Evolutionary conservation across 164 flowering plant species (phyloP), one percentile per base, ranked within the genome.

Genomic region (Piper betle): DNA sequence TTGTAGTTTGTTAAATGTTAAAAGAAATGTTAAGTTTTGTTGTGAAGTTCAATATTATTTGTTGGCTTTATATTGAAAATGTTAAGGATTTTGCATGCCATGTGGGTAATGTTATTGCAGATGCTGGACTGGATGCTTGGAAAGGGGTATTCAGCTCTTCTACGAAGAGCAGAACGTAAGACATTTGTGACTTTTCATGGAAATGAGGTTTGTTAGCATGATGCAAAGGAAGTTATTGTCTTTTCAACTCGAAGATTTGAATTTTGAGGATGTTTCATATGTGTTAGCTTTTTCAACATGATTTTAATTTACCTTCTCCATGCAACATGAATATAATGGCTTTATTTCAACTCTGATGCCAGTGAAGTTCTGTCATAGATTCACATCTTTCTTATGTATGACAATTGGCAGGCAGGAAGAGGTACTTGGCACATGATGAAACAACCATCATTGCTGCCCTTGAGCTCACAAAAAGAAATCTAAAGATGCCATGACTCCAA

Each of bases 381-480:
- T 55, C 11, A 19, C 33, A 25, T 55, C 33, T 33, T 19, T 33
- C 17, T 15, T 25, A 55, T 33, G 58, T 25, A 55, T 33, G 37
- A 3, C 58, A 33, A 38, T 19, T 63, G 20, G 53, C 74, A 88
- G 96, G 98, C 95, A 65, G 98, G 98, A 50, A 92, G 85, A 83
- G 98, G 98, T 59, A 92, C 71, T 78, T 92, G 66, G 81, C 98
- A 5, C 96, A 88, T 79, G 98, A 92, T 71, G 98, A 92, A 76
- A 88, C 98, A 53, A 91, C 98, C 37, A 88, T 92, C 64, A 88
- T 92, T 48, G 83, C 85, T 58, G 96, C 98, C 46, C 89, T 92
- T 65, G 93, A 88, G 66, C 67, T 92, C 75, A 92, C 95, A 96
- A 85, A 72, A 92, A 88, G 80, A 88, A 87, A 46, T 94, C 86